Evolutionary conservation across 2,329 filamentous ascomycete species (phyloP).

Genomic region (Botrytis sinoallii): DNA sequence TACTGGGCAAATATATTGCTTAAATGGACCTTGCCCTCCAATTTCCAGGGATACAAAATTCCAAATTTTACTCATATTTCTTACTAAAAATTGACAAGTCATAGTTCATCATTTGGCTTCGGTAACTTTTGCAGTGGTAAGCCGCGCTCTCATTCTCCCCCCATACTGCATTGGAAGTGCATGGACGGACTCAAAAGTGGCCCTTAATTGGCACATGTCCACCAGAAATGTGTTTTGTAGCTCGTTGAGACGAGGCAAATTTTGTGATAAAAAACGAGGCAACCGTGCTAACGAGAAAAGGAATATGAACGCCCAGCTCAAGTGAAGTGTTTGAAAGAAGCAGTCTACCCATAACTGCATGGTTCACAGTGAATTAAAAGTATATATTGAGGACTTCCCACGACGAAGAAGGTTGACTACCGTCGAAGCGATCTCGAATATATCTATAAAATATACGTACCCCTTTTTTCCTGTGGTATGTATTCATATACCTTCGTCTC

Average conservation of each 20-base stretch:
- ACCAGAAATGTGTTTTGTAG: constrained; percentile 19
- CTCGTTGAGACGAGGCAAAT: constrained; percentile 23
- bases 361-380: not conserved
- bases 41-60: not conserved
- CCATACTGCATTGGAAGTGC: constrained; percentile 12
- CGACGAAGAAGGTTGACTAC: constrained; percentile 14
- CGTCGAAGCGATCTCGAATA: constrained; percentile 3
- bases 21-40: not conserved
- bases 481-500: not conserved
- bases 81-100: not conserved
- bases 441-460: not conserved
- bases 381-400: constrained; percentile 29
- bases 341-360: constrained; percentile 26
- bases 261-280: constrained; percentile 28
- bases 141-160: constrained; percentile 6
- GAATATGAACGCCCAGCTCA: constrained; percentile 23
- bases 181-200: not conserved
- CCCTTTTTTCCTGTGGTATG: constrained; percentile 3
- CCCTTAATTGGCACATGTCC: constrained; percentile 9
- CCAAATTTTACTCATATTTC: not conserved
- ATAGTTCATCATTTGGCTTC: constrained; percentile 1
- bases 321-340: constrained; percentile 22
- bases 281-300: constrained; percentile 27
- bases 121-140: constrained; percentile 11
- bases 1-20: not conserved